A percentile compares a stretch with the other conserved stretches of the same genome.
Conservation (phyloP, 106 monocot genomes). For the Gastrodia elata region DNA sequence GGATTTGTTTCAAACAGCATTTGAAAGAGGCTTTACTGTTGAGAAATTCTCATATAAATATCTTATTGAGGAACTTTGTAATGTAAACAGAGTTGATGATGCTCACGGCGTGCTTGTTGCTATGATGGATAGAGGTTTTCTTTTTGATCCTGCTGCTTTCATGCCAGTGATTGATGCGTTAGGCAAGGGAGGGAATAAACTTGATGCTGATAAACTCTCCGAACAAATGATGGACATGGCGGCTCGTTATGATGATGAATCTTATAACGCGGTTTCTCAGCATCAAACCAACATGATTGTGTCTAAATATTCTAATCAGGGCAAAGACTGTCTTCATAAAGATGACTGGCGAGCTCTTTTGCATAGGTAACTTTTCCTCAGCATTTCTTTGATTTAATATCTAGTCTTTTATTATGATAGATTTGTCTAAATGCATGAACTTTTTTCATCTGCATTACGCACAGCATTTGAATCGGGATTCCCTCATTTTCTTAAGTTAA, state of each 20-base stretch:
- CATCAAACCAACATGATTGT: slow-evolving; percentile 8
- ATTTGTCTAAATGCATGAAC: no score
- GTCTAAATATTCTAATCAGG: slow-evolving; percentile 5
- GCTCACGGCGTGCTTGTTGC: slow-evolving; percentile 40
- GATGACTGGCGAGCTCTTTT: slow-evolving; percentile 62
- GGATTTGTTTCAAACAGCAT: slow-evolving; percentile 34
- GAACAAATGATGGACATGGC: slow-evolving; percentile 86
- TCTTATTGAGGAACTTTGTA: slow-evolving; percentile 66
- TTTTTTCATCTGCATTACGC: not conserved
- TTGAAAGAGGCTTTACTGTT: slow-evolving; percentile 46
- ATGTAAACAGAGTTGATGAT: slow-evolving; percentile 46
- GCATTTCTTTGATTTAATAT: not conserved
- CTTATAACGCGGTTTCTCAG: slow-evolving; percentile 4
- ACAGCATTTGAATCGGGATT: not conserved
- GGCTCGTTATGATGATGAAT: slow-evolving; percentile 25
- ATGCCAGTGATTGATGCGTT: slow-evolving; percentile 80
- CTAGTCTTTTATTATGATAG: not conserved
- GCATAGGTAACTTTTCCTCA: slow-evolving; percentile 35
- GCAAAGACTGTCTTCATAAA: slow-evolving; percentile 12
- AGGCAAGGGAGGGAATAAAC: slow-evolving; percentile 50
- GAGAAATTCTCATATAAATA: slow-evolving; percentile 45
- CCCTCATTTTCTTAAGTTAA: not conserved
- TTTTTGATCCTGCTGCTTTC: slow-evolving; percentile 69
- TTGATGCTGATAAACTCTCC: slow-evolving; percentile 60
- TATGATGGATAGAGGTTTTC: slow-evolving; percentile 41